Evolutionary conservation across 2,329 filamentous ascomycete genomes (phyloP), one percentile per base, ranked within the genome.

Genomic region (Trichophyton schoenleinii): DNA sequence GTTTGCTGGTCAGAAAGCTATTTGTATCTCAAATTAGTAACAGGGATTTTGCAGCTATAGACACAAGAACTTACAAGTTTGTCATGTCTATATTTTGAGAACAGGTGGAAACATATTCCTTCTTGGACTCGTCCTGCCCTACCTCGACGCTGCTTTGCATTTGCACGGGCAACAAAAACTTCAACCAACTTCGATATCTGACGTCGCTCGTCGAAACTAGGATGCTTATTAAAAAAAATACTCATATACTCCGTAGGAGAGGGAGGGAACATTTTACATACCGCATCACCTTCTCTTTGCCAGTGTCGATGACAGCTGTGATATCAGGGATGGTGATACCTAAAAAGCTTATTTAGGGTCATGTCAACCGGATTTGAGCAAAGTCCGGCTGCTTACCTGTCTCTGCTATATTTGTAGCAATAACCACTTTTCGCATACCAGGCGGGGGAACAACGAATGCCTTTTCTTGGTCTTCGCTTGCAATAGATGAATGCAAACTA

Each of bases 321-420:
- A 99, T 89, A 71, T 99, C 94, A 0, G 94, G 94, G 66, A 99
- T 99, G 0, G 94, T 99, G 70, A 99, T 96, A 77, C 71, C 70
- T 71, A 57, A 41, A 53, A 38, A 25, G 9, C 25, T 6, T 13
- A 4, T 25, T 28, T 15, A 34, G 42, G 61, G 59, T 41, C 25
- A 20, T 36, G 22, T 25, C 41, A 9, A 42, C 6, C 1, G 6
- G 18, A 15, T 31, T 53, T 42, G 11, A n/a, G 28, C 4, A 28
- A 38, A 9, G 4, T 28, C 20, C 15, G 11, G 36, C 22, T 25
- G 36, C 66, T 38, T 67, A 71, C 94, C 94, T 0, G 94, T 99
- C 73, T 99, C 94, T 3, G 94, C 94, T 72, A 99, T 99, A 70
- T 99, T 99, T 13, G 94, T 99, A 1, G 94, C 91, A 60, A 99